A percentile compares a stretch with the other conserved stretches of the same genome.
phyloP scores from a whole-genome alignment of 2,329 filamentous ascomycete genomes.

The Paramyrothecium sp. region DNA sequence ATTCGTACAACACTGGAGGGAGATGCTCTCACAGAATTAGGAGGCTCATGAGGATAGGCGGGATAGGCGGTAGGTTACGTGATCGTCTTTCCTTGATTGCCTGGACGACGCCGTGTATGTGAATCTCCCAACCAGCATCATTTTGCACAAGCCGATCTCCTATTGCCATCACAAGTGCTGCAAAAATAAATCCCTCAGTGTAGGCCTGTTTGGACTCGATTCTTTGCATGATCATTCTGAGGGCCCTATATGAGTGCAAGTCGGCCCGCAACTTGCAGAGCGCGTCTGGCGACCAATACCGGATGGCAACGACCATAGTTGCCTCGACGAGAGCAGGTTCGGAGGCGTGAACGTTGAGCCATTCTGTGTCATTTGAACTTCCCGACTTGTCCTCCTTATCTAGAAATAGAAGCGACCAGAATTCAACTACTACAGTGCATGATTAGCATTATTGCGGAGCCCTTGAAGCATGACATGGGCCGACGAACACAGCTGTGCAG shows the following conservation, averaged over 20 bases:
- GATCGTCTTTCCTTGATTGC: not conserved
- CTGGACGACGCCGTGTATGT: constrained; percentile 3
- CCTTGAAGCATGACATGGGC: not conserved
- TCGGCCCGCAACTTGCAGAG: not conserved
- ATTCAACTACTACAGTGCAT: not conserved
- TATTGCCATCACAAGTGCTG: constrained; percentile 5
- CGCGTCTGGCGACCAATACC: constrained; percentile 1
- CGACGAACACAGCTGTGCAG: not conserved
- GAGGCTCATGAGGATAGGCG: not conserved
- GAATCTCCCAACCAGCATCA: constrained; percentile 5
- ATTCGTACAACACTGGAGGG: no score
- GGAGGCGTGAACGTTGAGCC: constrained; percentile 3
- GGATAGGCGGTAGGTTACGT: not conserved
- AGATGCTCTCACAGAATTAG: not conserved
- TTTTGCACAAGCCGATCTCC: constrained; percentile 3
- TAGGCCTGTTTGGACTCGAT: not conserved
- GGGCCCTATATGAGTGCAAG: not conserved
- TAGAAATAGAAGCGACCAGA: not conserved
- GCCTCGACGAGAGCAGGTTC: constrained; percentile 6
- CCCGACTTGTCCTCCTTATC: not conserved
- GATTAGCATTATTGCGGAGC: not conserved
- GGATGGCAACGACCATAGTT: constrained; percentile 3
- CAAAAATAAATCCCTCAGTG: constrained; percentile 3
- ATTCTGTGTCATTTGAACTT: not conserved
- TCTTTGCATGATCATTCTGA: not conserved